phyloP scores from a whole-genome alignment of 2,329 filamentous ascomycete species.

The Apiospora hydei region DNA sequence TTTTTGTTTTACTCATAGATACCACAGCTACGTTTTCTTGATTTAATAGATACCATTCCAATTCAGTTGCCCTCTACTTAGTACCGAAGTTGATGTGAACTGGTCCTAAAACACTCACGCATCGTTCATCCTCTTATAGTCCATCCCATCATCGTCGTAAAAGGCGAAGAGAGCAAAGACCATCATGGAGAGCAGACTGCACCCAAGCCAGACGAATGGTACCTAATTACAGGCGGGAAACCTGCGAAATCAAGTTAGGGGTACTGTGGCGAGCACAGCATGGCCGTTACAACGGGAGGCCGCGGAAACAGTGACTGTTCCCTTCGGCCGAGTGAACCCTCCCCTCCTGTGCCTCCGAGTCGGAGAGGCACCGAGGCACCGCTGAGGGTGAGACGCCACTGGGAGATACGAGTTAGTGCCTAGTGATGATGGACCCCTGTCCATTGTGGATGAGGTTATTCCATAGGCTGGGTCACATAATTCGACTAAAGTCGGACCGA shows the following conservation, averaged over 20 bases:
- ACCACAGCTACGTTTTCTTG: neutral
- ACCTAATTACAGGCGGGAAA: no score
- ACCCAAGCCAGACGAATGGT: no score
- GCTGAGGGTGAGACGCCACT: neutral
- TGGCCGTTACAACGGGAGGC: neutral
- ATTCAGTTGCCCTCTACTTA: neutral
- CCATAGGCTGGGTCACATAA: neutral
- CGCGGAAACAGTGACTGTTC: no score
- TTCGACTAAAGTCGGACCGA: neutral
- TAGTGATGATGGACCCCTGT: neutral
- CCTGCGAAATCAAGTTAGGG: neutral
- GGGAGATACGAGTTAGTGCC: neutral
- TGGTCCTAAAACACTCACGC: no score
- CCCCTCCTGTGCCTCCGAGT: neutral
- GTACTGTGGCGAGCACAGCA: neutral
- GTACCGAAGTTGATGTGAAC: neutral
- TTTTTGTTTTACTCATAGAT: neutral
- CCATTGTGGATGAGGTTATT: neutral
- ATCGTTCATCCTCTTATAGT: neutral
- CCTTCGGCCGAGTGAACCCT: neutral
- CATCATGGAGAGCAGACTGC: no score
- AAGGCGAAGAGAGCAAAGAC: no score
- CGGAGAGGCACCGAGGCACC: neutral
- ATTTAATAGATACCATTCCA: constrained; percentile 10
- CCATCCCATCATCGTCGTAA: neutral